Evolutionary conservation across 1,139 yeast species (phyloP).

Genomic region (Taphrina deformans): DNA sequence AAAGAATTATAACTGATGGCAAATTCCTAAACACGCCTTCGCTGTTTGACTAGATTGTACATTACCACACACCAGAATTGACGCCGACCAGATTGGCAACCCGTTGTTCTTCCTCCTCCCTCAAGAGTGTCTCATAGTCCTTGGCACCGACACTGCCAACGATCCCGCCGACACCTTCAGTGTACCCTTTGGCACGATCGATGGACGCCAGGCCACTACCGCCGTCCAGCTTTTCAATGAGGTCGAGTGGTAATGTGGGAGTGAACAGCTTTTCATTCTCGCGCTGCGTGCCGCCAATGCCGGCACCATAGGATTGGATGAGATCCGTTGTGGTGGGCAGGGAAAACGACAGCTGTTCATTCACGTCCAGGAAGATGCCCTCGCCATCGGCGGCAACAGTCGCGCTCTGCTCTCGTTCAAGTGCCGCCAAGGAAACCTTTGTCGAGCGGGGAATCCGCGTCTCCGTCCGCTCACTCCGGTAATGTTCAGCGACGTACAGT

Average conservation of each 20-base stretch:
- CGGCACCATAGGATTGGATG: constrained; percentile 50
- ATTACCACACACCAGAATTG: constrained; percentile 27
- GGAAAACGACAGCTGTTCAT: constrained; percentile 45
- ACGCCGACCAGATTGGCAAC: constrained; percentile 26
- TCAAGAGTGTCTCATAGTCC: constrained; percentile 4
- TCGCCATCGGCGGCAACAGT: constrained; percentile 13
- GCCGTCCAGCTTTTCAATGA: constrained; percentile 46
- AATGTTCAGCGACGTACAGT: constrained; percentile 46
- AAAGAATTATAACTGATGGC: background rate
- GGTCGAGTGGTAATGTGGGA: constrained; percentile 48
- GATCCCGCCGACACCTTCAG: constrained; percentile 7
- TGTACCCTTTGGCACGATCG: constrained; percentile 26
- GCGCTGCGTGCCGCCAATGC: constrained; percentile 47
- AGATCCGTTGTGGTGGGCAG: constrained; percentile 49
- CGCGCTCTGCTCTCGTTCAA: constrained; percentile 36
- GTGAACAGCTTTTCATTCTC: constrained; percentile 46
- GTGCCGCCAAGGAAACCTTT: constrained; percentile 36
- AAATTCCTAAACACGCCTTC: background rate
- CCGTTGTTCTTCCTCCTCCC: constrained; percentile 17
- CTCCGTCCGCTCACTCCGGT: constrained; percentile 84
- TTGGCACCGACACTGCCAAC: background rate
- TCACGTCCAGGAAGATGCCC: constrained; percentile 30
- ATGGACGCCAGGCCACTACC: constrained; percentile 7
- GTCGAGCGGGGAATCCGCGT: constrained; percentile 47
- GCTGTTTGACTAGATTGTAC: background rate